Percentiles rank a stretch among this genome's conserved stretches.
phyloP scores from a whole-genome alignment of 768 basidiomycete genomes.

The Pisolithus orientalis region DNA sequence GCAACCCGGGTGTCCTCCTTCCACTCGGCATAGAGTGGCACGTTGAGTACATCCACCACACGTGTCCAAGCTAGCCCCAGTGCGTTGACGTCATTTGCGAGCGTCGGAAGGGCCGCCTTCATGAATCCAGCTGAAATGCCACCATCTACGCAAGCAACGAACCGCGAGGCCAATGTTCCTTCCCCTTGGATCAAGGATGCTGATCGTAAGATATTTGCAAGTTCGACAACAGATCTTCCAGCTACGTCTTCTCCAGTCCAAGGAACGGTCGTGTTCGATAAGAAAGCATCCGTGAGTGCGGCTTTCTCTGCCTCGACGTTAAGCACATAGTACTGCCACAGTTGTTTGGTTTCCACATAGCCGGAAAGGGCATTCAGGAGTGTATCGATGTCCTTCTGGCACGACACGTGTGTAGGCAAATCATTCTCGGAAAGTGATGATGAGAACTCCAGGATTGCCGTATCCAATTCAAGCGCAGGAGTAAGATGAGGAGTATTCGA shows the following conservation, averaged over 20 bases:
- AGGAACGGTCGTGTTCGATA: constrained; percentile 30
- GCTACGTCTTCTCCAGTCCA: constrained; percentile 61
- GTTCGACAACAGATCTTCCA: constrained; percentile 54
- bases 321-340: constrained; percentile 96
- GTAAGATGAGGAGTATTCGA: constrained; percentile 86
- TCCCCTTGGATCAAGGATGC: constrained; percentile 54
- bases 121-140: constrained; percentile 68
- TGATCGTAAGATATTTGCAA: constrained; percentile 57
- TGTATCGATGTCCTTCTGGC: constrained; percentile 58
- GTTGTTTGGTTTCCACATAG: constrained; percentile 54
- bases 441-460: constrained; percentile 80
- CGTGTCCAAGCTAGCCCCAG: constrained; percentile 68
- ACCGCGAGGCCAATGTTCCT: constrained; percentile 57
- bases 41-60: constrained; percentile 83
- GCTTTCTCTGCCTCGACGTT: constrained; percentile 59
- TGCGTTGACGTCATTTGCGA: constrained; percentile 39
- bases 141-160: constrained; percentile 58
- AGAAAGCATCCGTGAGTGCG: constrained; percentile 37
- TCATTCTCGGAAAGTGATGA: constrained; percentile 53
- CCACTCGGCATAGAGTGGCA: constrained; percentile 83
- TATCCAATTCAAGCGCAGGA: constrained; percentile 90
- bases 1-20: constrained; percentile 75
- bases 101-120: constrained; percentile 54
- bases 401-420: constrained; percentile 65
- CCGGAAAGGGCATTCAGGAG: constrained; percentile 60